Evolutionary conservation across 2,329 filamentous ascomycete species (phyloP).

Genomic region (Paraphoma chrysanthemicola): DNA sequence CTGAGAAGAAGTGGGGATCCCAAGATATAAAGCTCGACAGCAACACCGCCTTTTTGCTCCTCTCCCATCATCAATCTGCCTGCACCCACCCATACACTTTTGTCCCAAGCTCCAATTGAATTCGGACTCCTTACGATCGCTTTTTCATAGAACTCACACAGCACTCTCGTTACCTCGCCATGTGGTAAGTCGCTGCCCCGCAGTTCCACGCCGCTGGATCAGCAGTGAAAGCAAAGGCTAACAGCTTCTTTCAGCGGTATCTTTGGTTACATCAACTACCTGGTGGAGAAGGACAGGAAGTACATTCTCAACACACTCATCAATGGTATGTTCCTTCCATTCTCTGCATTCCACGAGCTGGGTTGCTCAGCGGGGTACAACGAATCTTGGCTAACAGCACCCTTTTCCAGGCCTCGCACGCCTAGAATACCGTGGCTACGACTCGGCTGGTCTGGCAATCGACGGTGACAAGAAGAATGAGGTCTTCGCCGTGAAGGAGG

Average conservation of each 20-base stretch:
- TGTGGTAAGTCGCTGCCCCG: conserved; percentile 46
- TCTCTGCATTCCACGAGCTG: conserved; percentile 8
- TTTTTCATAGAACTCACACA: conserved; percentile 30
- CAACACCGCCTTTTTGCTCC: conserved; percentile 44
- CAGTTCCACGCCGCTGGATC: neutral
- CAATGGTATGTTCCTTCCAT: conserved; percentile 72
- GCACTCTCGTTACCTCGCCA: conserved; percentile 40
- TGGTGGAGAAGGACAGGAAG: conserved; percentile 98
- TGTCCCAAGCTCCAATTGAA: conserved; percentile 17
- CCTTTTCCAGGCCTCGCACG: conserved; percentile 76
- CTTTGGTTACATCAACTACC: conserved; percentile 99
- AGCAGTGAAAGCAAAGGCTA: conserved; percentile 24
- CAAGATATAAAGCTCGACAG: conserved; percentile 46
- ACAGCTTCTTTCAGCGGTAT: conserved; percentile 71
- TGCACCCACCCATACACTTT: conserved; percentile 24
- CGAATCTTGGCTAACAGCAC: conserved; percentile 31
- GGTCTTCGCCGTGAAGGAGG: conserved; percentile 97
- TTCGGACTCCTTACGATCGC: conserved; percentile 34
- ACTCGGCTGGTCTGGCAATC: conserved; percentile 93
- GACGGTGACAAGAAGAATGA: conserved; percentile 99
- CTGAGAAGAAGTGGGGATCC: conserved; percentile 34
- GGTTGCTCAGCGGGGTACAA: conserved; percentile 8
- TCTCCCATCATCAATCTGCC: conserved; percentile 31
- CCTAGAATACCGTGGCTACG: conserved; percentile 98
- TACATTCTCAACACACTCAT: conserved; percentile 95